Base-by-base conservation (phyloP, 371 early-diverging fungal species). In the Batrachochytrium dendrobatidis region DNA sequence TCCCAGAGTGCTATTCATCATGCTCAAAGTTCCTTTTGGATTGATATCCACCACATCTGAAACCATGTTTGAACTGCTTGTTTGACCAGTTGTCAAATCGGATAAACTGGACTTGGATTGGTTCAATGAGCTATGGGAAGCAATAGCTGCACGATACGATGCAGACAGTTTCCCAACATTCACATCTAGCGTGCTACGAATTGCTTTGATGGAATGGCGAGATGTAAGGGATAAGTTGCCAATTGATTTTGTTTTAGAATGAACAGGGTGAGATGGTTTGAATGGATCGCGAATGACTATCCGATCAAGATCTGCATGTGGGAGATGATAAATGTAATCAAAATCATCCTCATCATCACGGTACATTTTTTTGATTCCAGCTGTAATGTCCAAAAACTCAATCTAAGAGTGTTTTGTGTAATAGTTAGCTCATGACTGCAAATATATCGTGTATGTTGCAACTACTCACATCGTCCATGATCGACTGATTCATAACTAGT, bases 291-390 rank as follows among this genome's bases (percentile, higher is more conserved):
- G 61, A 15, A 55, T 54, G 35, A 62, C 45, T 29, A 70, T 62
- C 31, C 65, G 59, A n/a, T 53, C 53, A 6, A 68, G 64, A 45
- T 73, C 65, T 5, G 76, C 76, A 53, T 69, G 65, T n/a, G 76
- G 76, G 1, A 76, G 65, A 56, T 76, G 76, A 59, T 76, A 76
- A 52, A 73, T 68, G 48, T 76, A 76, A 53, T 76, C 76, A 61
- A 76, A 76, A 50, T 73, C 76, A 35, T 67, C 68, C 46, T 76
- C 76, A 34, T 74, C 75, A 12, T 65, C 66, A 20, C 49, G 33
- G 20, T 35, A 25, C 30, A 55, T 55, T 39, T 69, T 68, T 30
- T 69, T 68, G 33, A 74, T 59, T 0, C 65, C 70, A 1, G 68
- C 74, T 39, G 63, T 67, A 18, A 74, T 33, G 55, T 74, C 74